Conservation (phyloP, 2,329 filamentous ascomycete genomes). For the Capronia americana region DNA sequence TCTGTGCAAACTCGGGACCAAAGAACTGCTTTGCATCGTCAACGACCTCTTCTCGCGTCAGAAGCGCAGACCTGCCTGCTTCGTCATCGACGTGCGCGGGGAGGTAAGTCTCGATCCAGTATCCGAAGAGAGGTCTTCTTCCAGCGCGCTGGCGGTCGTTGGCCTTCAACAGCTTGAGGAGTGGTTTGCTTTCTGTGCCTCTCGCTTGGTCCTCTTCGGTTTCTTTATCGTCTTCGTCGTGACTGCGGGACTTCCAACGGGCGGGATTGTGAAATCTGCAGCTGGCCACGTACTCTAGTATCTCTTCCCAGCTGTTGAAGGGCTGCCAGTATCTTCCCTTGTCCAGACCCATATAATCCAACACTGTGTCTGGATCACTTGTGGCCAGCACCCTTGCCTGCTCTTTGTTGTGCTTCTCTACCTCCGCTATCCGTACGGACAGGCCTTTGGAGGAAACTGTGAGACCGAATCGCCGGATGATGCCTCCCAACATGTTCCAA, state of each 20-base stretch:
- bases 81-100: slow-evolving; percentile 27
- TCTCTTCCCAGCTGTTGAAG: slow-evolving; percentile 52
- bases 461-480: slow-evolving; percentile 69
- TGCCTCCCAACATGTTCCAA: slow-evolving; percentile 69
- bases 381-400: slow-evolving; percentile 64
- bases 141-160: slow-evolving; percentile 43
- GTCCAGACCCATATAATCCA: slow-evolving; percentile 60
- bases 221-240: slow-evolving; percentile 58
- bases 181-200: neutral
- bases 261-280: slow-evolving; percentile 33
- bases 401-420: slow-evolving; percentile 27
- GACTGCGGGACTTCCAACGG: slow-evolving; percentile 2
- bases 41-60: slow-evolving; percentile 32
- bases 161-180: neutral
- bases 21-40: slow-evolving; percentile 36
- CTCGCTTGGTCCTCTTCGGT: neutral
- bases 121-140: slow-evolving; percentile 42
- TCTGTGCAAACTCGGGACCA: slow-evolving; percentile 23
- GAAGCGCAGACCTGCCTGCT: slow-evolving; percentile 19
- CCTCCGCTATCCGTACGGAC: slow-evolving; percentile 68
- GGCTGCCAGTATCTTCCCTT: slow-evolving; percentile 57
- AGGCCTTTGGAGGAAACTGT: slow-evolving; percentile 69
- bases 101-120: slow-evolving; percentile 38
- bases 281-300: slow-evolving; percentile 33
- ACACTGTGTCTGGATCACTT: slow-evolving; percentile 59